Evolutionary conservation across 441 rosid genomes (phyloP).

Genomic region (Brassica hybrid): DNA sequence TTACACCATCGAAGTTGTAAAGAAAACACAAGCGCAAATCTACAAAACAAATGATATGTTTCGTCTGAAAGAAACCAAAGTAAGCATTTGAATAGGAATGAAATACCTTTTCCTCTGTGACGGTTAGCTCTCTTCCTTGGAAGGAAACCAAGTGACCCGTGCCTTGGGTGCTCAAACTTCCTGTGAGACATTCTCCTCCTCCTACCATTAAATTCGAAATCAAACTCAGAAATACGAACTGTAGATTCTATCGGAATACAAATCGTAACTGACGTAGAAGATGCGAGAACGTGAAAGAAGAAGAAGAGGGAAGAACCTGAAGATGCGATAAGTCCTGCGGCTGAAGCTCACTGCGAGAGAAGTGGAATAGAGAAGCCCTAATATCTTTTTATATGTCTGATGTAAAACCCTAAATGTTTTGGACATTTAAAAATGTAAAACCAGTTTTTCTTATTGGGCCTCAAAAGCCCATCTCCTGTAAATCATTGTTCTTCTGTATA

Average conservation of each 20-base stretch:
- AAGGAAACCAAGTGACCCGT: conserved; percentile 93
- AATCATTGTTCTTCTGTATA: background rate
- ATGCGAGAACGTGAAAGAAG: background rate
- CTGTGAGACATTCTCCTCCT: conserved; percentile 76
- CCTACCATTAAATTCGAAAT: too few species aligned
- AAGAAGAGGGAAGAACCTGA: conserved; percentile 23
- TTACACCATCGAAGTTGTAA: background rate
- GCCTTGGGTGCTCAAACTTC: conserved; percentile 98
- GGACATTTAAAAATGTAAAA: background rate
- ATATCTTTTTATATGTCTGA: background rate
- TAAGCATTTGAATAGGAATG: background rate
- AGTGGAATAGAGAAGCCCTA: background rate
- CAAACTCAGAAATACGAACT: too few species aligned
- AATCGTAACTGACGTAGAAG: too few species aligned
- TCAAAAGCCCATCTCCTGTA: conserved; percentile 15
- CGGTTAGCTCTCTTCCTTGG: conserved; percentile 94
- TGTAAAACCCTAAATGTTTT: background rate
- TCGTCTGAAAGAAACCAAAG: background rate
- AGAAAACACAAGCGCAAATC: background rate
- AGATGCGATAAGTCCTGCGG: conserved; percentile 28
- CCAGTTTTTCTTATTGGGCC: conserved; percentile 15
- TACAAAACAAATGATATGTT: background rate
- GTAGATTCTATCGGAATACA: too few species aligned
- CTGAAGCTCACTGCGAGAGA: conserved; percentile 17
- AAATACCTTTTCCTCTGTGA: conserved; percentile 78